Evolutionary conservation across 495 filamentous ascomycete species (phyloP), one percentile per base, ranked within the genome.

Genomic region (Massariosphaeria phaeospora): DNA sequence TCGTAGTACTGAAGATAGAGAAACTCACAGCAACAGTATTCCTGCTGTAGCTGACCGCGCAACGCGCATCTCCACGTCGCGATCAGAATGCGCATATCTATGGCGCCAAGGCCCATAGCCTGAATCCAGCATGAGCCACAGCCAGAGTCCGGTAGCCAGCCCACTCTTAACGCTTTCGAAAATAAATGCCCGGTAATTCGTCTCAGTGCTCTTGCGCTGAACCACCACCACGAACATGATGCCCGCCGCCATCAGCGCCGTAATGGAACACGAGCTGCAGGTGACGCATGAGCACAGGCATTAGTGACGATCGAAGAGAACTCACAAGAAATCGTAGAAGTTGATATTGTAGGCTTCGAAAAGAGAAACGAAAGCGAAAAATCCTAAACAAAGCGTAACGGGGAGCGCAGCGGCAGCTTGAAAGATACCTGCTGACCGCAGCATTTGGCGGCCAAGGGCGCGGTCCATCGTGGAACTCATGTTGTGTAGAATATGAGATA

Each of bases 191-290:
- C 17, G 26, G 5, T 21, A 9, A 2, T 33, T 33, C 5, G 26
- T 35, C 1, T 15, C 17, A 17, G 17, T 30, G 6, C 21, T 30
- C 9, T 35, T 33, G 44, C 44, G 44, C 44, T 48, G 44, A 4
- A 48, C 30, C 9, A 34, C 5, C 12, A 48, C 44, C 11, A 48
- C 17, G 44, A 48, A 48, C 1, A 35, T 48, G 10, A 48, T 48
- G 3, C 27, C 44, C 7, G 30, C 4, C 5, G 44, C 44, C 27
- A 48, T 33, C 2, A 48, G 30, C 30, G 27, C 44, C 2, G 17
- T 48, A 2, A 48, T 33, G 3, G 30, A 21, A 17, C 35, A n/a
- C 5, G 44, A 4, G 17, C 44, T 48, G 26, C 6, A 3, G 4
- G 27, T 2, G 44, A 46, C 10, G 36, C 7, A n/a, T 33, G 13